Evolutionary conservation across 495 filamentous ascomycete genomes (phyloP).

Genomic region (Neurospora africana): DNA sequence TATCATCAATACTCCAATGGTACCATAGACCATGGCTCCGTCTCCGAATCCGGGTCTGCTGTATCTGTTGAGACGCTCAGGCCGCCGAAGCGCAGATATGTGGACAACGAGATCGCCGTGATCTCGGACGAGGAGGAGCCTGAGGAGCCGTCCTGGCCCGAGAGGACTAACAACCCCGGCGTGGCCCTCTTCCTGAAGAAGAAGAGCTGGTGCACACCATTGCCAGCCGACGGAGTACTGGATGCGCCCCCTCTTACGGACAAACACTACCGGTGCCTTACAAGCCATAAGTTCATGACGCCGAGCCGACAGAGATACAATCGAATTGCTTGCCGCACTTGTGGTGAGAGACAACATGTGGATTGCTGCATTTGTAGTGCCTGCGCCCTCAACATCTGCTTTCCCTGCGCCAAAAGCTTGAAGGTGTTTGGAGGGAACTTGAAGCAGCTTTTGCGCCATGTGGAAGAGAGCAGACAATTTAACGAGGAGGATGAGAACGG

Average conservation of each 20-base stretch:
- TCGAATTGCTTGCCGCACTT: constrained; percentile 18
- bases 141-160: constrained; percentile 2
- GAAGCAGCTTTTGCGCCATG: constrained; percentile 4
- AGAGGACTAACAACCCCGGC: constrained; percentile 19
- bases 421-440: constrained; percentile 13
- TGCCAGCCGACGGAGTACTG: constrained; percentile 9
- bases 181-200: constrained; percentile 20
- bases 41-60: constrained; percentile 14
- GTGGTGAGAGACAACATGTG: constrained; percentile 11
- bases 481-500: neutral
- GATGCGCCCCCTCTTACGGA: constrained; percentile 16
- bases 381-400: constrained; percentile 19
- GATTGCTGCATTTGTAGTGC: constrained; percentile 22
- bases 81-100: neutral
- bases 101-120: neutral
- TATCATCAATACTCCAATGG: neutral
- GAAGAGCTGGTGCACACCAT: constrained; percentile 10
- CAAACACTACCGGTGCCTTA: constrained; percentile 17
- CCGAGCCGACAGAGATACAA: constrained; percentile 16
- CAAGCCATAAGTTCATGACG: constrained; percentile 21
- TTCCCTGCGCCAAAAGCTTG: constrained; percentile 7
- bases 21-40: neutral
- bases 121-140: neutral
- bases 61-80: constrained; percentile 12
- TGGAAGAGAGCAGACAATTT: constrained; percentile 5